Base-by-base conservation (phyloP, 495 filamentous ascomycete genomes). In the Hypoxylon trugodes region DNA sequence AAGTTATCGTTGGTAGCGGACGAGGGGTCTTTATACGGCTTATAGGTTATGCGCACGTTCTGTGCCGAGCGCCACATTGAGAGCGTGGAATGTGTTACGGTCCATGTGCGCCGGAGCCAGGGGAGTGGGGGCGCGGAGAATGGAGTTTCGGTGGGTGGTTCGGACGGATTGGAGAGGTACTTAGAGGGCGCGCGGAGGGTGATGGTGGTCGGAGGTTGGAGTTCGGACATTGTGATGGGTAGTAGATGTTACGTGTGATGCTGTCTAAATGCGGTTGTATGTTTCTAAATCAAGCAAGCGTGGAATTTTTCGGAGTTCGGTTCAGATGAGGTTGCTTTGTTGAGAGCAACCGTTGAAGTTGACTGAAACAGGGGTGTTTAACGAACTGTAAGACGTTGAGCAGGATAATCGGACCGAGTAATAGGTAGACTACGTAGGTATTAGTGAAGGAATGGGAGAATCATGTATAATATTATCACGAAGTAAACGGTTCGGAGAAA, bases 41-140 rank as follows among this genome's bases (percentile, higher is more conserved):
- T 77, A 77, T 93, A 93, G 32, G 86, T 89, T 65, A 93, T 93
- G 54, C 81, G 80, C 45, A 93, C 89, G 74, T 93, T 92, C 68
- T 84, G 86, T 35, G 84, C 82, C 25, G 76, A 76, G 50, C 81
- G 79, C 90, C 90, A 93, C 82, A 93, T 89, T 16, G 84, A 82
- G 2, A 95, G 85, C 26, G 87, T 92, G 8, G 87, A 89, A 77
- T 90, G 86, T 12, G 87, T 89, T 18, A 93, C 88, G 68, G 85
- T 77, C 90, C 90, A 93, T 48, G 86, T 89, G 19, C 87, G 80
- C 30, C 74, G 67, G 47, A 94, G 83, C 77, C 82, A 91, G 36
- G 75, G 64, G 48, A 84, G 79, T 16, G 82, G 68, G 7, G 88
- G 88, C 0, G 82, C 59, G n/a, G 62, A 67, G 74, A 80, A 80